Percentiles rank a stretch among this genome's conserved stretches.
Conservation (phyloP, 2,329 filamentous ascomycete species). For the Colletotrichum acutatum region DNA sequence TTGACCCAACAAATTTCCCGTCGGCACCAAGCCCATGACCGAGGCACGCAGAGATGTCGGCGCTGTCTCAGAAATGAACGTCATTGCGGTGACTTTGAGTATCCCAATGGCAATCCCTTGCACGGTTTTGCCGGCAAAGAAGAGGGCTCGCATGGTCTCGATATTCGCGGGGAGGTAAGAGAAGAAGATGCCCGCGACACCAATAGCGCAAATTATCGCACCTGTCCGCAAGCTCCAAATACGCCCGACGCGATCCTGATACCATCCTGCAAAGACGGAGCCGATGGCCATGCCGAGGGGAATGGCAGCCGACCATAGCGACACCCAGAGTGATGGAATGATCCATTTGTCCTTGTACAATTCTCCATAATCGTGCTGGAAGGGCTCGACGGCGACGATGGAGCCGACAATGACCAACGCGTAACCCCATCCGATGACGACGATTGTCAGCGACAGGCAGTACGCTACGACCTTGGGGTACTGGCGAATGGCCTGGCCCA, state of each 20-base stretch:
- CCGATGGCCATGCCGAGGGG: conserved; percentile 41
- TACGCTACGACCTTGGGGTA: conserved; percentile 43
- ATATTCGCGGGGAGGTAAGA: conserved; percentile 36
- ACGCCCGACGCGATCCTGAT: conserved; percentile 43
- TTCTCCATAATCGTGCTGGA: conserved; percentile 43
- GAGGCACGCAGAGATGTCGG: conserved; percentile 42
- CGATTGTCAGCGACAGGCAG: conserved; percentile 41
- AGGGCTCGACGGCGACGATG: conserved; percentile 42
- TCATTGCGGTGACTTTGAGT: conserved; percentile 41
- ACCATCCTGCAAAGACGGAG: conserved; percentile 41
- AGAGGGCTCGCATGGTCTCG: conserved; percentile 37
- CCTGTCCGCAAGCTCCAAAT: conserved; percentile 40
- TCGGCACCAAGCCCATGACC: conserved; percentile 43
- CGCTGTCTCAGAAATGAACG: conserved; percentile 52
- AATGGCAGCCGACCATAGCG: conserved; percentile 41
- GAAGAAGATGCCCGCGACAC: conserved; percentile 43
- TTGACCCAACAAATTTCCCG: conserved; percentile 42
- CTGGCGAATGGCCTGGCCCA: conserved; percentile 40
- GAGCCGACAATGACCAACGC: conserved; percentile 42
- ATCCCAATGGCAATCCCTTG: conserved; percentile 43
- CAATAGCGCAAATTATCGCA: conserved; percentile 39
- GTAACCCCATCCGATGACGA: conserved; percentile 46
- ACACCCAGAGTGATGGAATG: conserved; percentile 43
- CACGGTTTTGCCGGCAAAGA: conserved; percentile 40
- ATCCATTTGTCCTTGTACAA: conserved; percentile 38